Evolutionary conservation across 495 filamentous ascomycete species (phyloP).

Genomic region (Glutinoglossum americanum): DNA sequence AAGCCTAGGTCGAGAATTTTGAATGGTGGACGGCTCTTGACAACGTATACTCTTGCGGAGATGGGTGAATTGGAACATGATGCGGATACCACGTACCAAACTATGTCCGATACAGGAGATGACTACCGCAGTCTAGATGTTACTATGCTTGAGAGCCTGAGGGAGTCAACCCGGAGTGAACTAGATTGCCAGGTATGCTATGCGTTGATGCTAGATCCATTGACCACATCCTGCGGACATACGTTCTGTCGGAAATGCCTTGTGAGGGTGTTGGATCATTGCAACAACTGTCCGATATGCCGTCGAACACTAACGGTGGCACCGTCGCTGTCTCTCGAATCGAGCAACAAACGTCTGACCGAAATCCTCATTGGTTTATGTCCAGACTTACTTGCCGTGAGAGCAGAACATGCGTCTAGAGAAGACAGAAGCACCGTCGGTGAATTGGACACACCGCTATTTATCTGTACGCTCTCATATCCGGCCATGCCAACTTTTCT

Average conservation of each 20-base stretch:
- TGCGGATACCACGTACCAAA: conserved; percentile 31
- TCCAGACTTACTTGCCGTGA: conserved; percentile 36
- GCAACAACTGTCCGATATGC: conserved; percentile 58
- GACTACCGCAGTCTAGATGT: conserved; percentile 25
- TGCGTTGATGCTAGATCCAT: conserved; percentile 50
- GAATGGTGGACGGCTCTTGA: conserved; percentile 34
- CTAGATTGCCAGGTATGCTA: conserved; percentile 83
- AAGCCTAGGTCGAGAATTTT: conserved; percentile 12
- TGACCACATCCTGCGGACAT: conserved; percentile 73
- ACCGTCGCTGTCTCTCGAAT: conserved; percentile 24
- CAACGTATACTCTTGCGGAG: conserved; percentile 34
- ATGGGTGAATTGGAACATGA: conserved; percentile 29
- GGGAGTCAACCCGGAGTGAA: conserved; percentile 39
- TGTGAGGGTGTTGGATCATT: conserved; percentile 49
- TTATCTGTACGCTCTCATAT: conserved; percentile 62
- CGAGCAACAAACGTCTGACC: conserved; percentile 38
- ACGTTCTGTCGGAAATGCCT: conserved; percentile 73
- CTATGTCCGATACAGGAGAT: conserved; percentile 16
- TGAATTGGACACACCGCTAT: conserved; percentile 46
- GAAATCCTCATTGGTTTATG: conserved; percentile 40
- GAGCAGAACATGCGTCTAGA: conserved; percentile 27
- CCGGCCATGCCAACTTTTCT: conserved; percentile 69
- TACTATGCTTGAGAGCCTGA: conserved; percentile 30
- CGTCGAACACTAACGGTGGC: conserved; percentile 42
- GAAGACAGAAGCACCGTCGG: conserved; percentile 29